Evolutionary conservation across 805 yeast genomes (phyloP).

Genomic region (Candida andamanensis): DNA sequence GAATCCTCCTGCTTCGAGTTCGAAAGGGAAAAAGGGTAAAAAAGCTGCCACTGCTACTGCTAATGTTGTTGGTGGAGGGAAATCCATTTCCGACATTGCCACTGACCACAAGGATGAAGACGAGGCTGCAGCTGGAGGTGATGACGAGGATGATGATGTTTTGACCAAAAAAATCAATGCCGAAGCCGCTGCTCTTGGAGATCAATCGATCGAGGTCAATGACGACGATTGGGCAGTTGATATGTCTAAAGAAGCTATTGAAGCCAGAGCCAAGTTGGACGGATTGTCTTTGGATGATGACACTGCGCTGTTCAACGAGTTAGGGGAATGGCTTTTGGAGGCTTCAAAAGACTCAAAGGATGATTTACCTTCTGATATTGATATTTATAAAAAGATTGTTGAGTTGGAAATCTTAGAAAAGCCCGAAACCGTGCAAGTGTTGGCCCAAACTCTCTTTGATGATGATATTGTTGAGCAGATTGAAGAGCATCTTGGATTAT

Average conservation of each 20-base stretch:
- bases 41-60: constrained; percentile 87
- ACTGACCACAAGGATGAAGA: constrained; percentile 31
- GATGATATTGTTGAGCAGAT: constrained; percentile 71
- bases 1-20: constrained; percentile 73
- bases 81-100: constrained; percentile 73
- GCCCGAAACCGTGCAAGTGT: constrained; percentile 78
- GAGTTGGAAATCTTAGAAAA: constrained; percentile 70
- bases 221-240: constrained; percentile 98
- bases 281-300: constrained; percentile 48
- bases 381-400: constrained; percentile 82
- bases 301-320: constrained; percentile 55
- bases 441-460: constrained; percentile 85
- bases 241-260: constrained; percentile 92
- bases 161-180: constrained; percentile 76
- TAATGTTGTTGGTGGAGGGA: constrained; percentile 83
- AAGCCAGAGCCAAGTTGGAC: constrained; percentile 83
- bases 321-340: constrained; percentile 82
- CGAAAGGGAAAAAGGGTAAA: constrained; percentile 52
- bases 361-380: constrained; percentile 76
- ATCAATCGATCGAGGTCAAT: constrained; percentile 53
- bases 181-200: constrained; percentile 62
- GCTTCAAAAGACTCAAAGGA: constrained; percentile 49
- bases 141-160: constrained; percentile 63
- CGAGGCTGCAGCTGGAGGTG: constrained; percentile 31
- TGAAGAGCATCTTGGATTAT: constrained; percentile 73